These are phyloP conservation scores for Tylopilus subfusipes DNA, from an alignment of 768 basidiomycete genomes.

Conservation along the genomic window DNA sequence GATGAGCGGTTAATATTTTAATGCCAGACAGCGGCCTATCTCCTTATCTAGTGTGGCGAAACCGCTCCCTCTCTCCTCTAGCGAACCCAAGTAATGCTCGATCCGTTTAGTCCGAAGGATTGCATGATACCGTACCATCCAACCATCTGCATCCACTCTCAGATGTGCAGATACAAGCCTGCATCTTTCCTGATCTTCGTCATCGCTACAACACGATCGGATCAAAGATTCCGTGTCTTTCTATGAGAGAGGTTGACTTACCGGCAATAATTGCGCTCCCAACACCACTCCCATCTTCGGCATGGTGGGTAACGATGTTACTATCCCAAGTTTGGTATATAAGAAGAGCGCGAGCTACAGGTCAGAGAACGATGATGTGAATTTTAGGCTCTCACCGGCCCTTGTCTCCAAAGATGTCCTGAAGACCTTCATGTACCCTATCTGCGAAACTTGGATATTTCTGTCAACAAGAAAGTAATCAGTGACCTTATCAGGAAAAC, in stretches of 20 bases:
- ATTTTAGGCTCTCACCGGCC: conserved; percentile 58
- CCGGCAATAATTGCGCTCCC: conserved; percentile 95
- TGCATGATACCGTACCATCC: neutral
- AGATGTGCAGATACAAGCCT: conserved; percentile 54
- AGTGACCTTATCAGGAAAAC: neutral
- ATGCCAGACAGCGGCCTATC: neutral
- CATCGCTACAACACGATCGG: conserved; percentile 59
- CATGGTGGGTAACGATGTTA: conserved; percentile 34
- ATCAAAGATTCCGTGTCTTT: neutral
- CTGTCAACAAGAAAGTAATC: conserved; percentile 38
- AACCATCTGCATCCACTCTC: conserved; percentile 11
- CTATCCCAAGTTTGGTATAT: conserved; percentile 57
- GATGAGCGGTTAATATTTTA: neutral
- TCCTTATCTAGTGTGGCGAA: conserved; percentile 4
- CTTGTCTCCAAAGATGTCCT: conserved; percentile 95
- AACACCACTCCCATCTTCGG: conserved; percentile 71
- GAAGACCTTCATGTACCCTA: conserved; percentile 85
- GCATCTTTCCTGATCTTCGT: conserved; percentile 76
- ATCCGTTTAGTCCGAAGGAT: neutral
- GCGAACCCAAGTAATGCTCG: neutral
- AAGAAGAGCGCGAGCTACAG: conserved; percentile 18
- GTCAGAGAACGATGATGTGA: neutral
- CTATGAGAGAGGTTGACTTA: conserved; percentile 28
- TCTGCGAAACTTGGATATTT: conserved; percentile 98
- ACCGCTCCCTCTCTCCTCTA: neutral